These are phyloP conservation scores for Nematodospora anomalae DNA, from an alignment of 1,139 yeast genomes.

Conservation along the genomic window DNA sequence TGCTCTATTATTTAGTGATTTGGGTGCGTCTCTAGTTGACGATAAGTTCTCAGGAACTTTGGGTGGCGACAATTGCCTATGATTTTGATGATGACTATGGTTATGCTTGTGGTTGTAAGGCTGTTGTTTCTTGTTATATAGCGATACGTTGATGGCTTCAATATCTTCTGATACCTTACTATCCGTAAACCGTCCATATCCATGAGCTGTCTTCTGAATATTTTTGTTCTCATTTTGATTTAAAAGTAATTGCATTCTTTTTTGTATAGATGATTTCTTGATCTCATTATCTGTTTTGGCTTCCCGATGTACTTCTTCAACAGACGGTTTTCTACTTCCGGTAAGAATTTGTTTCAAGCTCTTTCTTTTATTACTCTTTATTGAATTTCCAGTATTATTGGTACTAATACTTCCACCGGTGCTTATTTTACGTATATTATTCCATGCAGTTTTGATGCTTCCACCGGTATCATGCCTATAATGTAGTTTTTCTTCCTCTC, in stretches of 20 bases:
- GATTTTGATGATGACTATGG: conserved; percentile 5
- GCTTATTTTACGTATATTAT: conserved; percentile 39
- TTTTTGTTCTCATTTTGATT: conserved; percentile 48
- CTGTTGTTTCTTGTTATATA: conserved; percentile 4
- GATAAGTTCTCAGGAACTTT: conserved; percentile 33
- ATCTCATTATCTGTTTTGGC: conserved; percentile 9
- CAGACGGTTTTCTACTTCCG: conserved; percentile 28
- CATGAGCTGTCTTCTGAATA: conserved; percentile 61
- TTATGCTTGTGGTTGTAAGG: conserved; percentile 7
- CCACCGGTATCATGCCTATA: conserved; percentile 45
- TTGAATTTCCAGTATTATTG: conserved; percentile 24
- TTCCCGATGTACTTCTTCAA: conserved; percentile 4
- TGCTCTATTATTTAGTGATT: not conserved
- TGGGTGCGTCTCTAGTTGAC: conserved; percentile 11
- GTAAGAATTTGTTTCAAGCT: conserved; percentile 45
- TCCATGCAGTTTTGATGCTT: conserved; percentile 38
- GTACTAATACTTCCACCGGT: conserved; percentile 35
- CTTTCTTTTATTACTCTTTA: conserved; percentile 26
- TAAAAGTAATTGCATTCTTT: conserved; percentile 63
- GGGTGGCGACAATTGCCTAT: conserved; percentile 26
- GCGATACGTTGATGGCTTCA: conserved; percentile 34
- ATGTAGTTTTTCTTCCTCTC: conserved; percentile 32
- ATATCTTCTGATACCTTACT: conserved; percentile 36
- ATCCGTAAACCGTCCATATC: conserved; percentile 73
- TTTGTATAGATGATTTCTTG: conserved; percentile 54